These are phyloP conservation scores for Houttuynia cordata DNA, from an alignment of 164 flowering plant species.

Conservation along the genomic window DNA sequence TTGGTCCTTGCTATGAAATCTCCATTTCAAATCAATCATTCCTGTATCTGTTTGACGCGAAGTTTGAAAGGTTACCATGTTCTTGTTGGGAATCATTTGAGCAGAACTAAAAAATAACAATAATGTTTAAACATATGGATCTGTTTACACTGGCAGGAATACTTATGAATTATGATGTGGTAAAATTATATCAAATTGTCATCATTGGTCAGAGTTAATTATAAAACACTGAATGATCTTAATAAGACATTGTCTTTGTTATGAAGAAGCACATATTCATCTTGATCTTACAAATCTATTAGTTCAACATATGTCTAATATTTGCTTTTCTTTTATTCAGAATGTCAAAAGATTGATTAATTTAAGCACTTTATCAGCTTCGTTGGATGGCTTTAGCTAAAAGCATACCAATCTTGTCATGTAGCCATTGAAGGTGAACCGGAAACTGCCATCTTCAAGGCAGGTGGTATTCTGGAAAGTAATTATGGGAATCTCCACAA, in stretches of 20 bases:
- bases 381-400: conserved; percentile 11
- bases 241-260: not conserved
- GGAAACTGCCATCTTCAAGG: conserved; percentile 69
- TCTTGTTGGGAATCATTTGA: too few relatives aligned
- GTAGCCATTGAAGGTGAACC: conserved; percentile 81
- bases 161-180: not conserved
- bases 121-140: not conserved
- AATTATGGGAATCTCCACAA: conserved; percentile 71
- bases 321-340: not conserved
- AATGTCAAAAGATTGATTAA: not conserved
- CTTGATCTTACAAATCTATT: not conserved
- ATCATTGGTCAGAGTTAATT: not conserved
- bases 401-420: conserved; percentile 15
- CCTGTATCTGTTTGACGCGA: too few relatives aligned
- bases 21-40: too few relatives aligned
- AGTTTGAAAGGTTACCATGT: too few relatives aligned
- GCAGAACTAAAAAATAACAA: too few relatives aligned
- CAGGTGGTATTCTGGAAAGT: conserved; percentile 79
- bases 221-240: too few relatives aligned
- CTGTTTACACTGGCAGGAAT: not conserved
- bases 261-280: not conserved
- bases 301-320: not conserved
- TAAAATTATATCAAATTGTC: not conserved
- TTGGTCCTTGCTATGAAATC: too few relatives aligned
- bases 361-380: conserved; percentile 5